Evolutionary conservation across 495 filamentous ascomycete species (phyloP).

Genomic region (Tuber indicum): DNA sequence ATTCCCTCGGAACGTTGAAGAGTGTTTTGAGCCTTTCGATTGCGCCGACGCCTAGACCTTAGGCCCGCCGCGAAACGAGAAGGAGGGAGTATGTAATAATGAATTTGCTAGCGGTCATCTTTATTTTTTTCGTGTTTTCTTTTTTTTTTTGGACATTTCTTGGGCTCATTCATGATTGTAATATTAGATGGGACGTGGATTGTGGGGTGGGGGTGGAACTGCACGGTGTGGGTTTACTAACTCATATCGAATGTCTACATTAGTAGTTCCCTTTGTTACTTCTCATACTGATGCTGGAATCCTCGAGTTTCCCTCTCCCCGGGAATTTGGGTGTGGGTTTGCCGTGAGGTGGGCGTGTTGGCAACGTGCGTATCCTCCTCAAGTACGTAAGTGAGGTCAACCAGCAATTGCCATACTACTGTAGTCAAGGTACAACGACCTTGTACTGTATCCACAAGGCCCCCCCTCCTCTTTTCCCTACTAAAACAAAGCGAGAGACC

Average conservation of each 20-base stretch:
- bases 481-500: not conserved
- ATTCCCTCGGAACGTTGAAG: not conserved
- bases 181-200: not conserved
- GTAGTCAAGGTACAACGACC: not conserved
- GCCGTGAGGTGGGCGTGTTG: not conserved
- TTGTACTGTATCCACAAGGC: not conserved
- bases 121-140: not conserved
- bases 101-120: not conserved
- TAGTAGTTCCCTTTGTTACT: not conserved
- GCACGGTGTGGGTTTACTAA: not conserved
- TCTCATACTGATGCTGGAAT: not conserved
- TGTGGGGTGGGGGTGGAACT: not conserved
- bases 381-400: not conserved
- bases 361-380: not conserved
- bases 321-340: not conserved
- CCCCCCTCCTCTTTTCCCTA: not conserved
- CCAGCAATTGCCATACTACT: not conserved
- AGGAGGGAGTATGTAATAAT: not conserved
- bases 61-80: not conserved
- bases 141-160: not conserved
- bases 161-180: not conserved
- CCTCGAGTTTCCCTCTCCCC: not conserved
- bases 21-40: not conserved
- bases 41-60: not conserved
- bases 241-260: not conserved